phyloP scores from a whole-genome alignment of 805 yeast species.

The Zygoascus biomembranicola region DNA sequence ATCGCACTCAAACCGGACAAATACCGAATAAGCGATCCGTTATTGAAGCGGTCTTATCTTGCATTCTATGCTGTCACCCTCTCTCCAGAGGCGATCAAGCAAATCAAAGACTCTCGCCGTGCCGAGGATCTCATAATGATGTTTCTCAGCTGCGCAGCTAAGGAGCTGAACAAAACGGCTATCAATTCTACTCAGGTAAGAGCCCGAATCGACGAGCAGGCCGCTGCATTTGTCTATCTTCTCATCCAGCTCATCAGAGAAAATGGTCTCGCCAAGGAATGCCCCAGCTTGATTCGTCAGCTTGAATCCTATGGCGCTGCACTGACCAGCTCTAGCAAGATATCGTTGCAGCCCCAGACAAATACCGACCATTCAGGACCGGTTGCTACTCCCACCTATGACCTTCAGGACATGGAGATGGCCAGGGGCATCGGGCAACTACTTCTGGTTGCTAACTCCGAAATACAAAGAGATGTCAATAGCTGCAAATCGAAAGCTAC shows the following conservation, averaged over 20 bases:
- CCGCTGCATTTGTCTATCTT: constrained; percentile 25
- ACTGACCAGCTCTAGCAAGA: constrained; percentile 8
- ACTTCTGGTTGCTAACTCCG: constrained; percentile 41
- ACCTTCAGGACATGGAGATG: constrained; percentile 46
- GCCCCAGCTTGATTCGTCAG: constrained; percentile 12
- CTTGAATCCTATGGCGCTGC: constrained; percentile 11
- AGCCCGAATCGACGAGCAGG: constrained; percentile 19
- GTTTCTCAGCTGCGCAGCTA: constrained; percentile 27
- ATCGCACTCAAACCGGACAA: constrained; percentile 25
- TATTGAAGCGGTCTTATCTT: constrained; percentile 49
- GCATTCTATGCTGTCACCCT: constrained; percentile 56
- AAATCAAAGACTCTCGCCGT: constrained; percentile 27
- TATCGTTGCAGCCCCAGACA: neutral
- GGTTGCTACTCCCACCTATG: constrained; percentile 38
- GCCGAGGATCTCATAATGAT: constrained; percentile 29
- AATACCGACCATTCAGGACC: neutral
- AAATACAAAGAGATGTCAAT: constrained; percentile 48
- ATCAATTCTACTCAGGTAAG: constrained; percentile 32
- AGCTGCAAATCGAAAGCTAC: constrained; percentile 34
- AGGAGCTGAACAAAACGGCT: constrained; percentile 22
- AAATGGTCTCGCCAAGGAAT: constrained; percentile 7
- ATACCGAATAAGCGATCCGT: constrained; percentile 30
- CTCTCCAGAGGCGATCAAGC: constrained; percentile 36
- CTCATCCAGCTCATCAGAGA: constrained; percentile 18
- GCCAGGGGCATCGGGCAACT: constrained; percentile 40